phyloP scores from a whole-genome alignment of 345 rosid species.

The Psidium guajava region DNA sequence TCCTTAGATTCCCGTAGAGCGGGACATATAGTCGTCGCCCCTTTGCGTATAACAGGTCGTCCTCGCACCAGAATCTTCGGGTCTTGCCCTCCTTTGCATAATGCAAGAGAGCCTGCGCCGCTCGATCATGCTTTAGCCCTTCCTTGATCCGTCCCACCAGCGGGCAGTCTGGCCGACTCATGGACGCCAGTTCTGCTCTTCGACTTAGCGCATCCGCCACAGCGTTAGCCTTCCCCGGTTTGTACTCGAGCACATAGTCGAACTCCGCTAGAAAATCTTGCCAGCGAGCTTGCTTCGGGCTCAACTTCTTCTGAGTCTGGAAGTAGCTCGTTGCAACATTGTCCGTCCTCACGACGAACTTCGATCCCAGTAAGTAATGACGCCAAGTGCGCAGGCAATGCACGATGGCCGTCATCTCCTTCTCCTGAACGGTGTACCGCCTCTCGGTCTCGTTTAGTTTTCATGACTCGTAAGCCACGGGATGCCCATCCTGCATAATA shows the following conservation, averaged over 20 bases:
- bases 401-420: fast-evolving
- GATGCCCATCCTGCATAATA: background rate
- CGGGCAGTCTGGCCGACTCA: too few species aligned
- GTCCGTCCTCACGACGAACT: background rate
- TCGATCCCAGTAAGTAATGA: background rate
- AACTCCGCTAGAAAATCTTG: background rate
- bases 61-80: too few species aligned
- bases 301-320: background rate
- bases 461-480: fast-evolving
- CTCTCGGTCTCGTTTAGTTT: background rate
- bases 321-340: background rate
- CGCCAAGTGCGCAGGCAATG: background rate
- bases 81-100: too few species aligned
- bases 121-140: too few species aligned
- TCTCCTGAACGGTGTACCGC: background rate
- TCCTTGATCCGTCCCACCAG: too few species aligned
- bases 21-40: too few species aligned
- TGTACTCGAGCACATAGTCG: background rate
- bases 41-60: too few species aligned
- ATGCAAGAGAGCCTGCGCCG: too few species aligned
- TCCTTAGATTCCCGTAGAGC: too few species aligned
- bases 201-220: background rate
- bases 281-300: background rate
- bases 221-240: background rate
- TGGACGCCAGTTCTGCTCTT: too few species aligned